Evolutionary conservation across 75 land plant genomes (phyloP).

Genomic region (Selaginella tamariscina): DNA sequence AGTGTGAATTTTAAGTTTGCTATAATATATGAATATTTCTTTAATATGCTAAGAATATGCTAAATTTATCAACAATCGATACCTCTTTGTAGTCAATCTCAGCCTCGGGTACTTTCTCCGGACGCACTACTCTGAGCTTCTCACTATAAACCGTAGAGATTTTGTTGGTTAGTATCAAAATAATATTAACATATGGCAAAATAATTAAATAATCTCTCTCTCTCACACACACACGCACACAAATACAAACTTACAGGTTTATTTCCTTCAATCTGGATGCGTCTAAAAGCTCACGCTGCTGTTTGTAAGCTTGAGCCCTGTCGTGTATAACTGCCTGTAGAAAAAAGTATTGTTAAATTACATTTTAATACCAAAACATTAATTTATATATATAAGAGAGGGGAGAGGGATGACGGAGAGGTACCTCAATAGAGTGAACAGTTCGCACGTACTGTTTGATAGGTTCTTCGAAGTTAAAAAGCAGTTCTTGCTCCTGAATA

Average conservation of each 20-base stretch:
- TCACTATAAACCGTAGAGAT: slow-evolving; percentile 31
- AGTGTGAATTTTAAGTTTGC: too few species aligned
- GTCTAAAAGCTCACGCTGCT: slow-evolving; percentile 74
- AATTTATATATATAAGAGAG: too few species aligned
- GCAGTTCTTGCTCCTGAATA: slow-evolving; percentile 64
- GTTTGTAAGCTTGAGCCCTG: slow-evolving; percentile 77
- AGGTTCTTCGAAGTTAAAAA: slow-evolving; percentile 92
- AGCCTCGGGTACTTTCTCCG: slow-evolving; percentile 65
- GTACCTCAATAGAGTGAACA: slow-evolving; percentile 93
- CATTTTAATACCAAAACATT: background rate
- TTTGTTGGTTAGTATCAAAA: background rate
- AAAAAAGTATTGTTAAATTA: background rate
- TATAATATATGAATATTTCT: too few species aligned
- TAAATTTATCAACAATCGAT: background rate
- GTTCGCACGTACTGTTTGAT: slow-evolving; percentile 91
- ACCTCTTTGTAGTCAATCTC: slow-evolving; percentile 72
- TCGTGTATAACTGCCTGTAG: slow-evolving; percentile 66
- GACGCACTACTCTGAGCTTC: slow-evolving; percentile 56
- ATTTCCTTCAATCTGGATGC: slow-evolving; percentile 75
- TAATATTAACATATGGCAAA: too few species aligned
- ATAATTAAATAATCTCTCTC: too few species aligned
- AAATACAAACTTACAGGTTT: slow-evolving; percentile 31
- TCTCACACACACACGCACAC: too few species aligned
- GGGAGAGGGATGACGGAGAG: too few species aligned
- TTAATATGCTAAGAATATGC: too few species aligned